phyloP scores from a whole-genome alignment of 345 rosid species.

The Eutrema heterophyllum region DNA sequence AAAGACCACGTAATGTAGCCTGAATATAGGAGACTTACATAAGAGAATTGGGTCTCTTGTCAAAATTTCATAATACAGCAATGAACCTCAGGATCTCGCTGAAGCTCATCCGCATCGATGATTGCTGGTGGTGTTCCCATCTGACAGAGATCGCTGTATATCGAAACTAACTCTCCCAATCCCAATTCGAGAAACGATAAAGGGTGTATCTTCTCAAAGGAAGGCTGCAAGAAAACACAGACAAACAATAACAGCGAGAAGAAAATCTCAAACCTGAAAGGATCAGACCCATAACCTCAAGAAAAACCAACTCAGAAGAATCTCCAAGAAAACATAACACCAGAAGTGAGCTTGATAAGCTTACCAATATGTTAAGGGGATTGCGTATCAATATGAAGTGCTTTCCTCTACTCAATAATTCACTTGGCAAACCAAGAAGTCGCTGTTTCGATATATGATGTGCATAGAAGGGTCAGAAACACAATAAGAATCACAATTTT shows the following conservation, averaged over 20 bases:
- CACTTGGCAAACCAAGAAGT: no score
- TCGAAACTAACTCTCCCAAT: constrained; percentile 59
- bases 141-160: constrained; percentile 63
- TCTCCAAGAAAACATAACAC: no score
- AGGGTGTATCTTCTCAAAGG: constrained; percentile 58
- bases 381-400: no score
- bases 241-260: constrained; percentile 10
- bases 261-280: background rate
- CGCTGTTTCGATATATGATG: no score
- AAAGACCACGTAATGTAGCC: constrained; percentile 67
- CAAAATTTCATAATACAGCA: background rate
- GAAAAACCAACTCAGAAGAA: no score
- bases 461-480: no score
- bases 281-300: background rate
- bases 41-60: background rate
- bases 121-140: constrained; percentile 70
- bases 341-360: no score
- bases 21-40: constrained; percentile 5
- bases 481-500: no score
- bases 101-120: constrained; percentile 70
- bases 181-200: constrained; percentile 71
- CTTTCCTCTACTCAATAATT: no score
- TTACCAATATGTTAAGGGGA: no score
- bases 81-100: constrained; percentile 70
- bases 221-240: constrained; percentile 42